Percentiles rank a stretch among this genome's conserved stretches.
phyloP scores from a whole-genome alignment of 2,329 filamentous ascomycete species.

The Phialophora tarda region DNA sequence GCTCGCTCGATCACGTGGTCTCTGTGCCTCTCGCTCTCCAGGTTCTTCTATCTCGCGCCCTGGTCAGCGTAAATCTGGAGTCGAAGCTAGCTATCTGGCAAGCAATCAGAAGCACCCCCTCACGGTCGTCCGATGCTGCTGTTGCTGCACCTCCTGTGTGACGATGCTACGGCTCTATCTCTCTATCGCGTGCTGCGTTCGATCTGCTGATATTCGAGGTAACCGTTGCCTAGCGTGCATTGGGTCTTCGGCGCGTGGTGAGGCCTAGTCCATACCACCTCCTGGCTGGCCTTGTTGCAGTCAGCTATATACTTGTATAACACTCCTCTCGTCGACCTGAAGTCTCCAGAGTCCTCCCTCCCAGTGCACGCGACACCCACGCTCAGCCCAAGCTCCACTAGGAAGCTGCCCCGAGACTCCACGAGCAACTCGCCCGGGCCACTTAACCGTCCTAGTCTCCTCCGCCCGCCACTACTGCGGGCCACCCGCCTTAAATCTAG shows the following conservation, averaged over 20 bases:
- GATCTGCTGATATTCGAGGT: constrained; percentile 33
- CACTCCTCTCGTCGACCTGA: constrained; percentile 6
- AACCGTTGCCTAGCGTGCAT: constrained; percentile 28
- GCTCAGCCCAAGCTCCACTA: constrained; percentile 26
- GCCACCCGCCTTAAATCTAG: constrained; percentile 17
- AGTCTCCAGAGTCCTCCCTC: constrained; percentile 14
- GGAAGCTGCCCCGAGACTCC: constrained; percentile 29
- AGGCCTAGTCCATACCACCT: constrained; percentile 2
- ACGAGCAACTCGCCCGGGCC: neutral
- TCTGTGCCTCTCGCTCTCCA: constrained; percentile 9
- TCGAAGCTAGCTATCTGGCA: neutral
- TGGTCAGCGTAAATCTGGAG: constrained; percentile 6
- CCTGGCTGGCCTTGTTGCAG: neutral
- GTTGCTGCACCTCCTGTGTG: constrained; percentile 28
- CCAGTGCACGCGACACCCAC: constrained; percentile 29
- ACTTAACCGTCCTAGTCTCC: neutral
- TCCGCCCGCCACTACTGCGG: constrained; percentile 21
- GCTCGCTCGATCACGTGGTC: neutral
- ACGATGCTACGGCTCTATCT: constrained; percentile 37
- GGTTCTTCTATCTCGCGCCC: neutral
- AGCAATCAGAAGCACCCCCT: neutral
- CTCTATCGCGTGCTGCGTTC: constrained; percentile 20
- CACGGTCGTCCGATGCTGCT: neutral
- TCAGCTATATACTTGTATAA: constrained; percentile 11
- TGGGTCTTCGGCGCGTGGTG: neutral